Conservation (phyloP, 164 flowering plant species). For the Liquidambar formosana region DNA sequence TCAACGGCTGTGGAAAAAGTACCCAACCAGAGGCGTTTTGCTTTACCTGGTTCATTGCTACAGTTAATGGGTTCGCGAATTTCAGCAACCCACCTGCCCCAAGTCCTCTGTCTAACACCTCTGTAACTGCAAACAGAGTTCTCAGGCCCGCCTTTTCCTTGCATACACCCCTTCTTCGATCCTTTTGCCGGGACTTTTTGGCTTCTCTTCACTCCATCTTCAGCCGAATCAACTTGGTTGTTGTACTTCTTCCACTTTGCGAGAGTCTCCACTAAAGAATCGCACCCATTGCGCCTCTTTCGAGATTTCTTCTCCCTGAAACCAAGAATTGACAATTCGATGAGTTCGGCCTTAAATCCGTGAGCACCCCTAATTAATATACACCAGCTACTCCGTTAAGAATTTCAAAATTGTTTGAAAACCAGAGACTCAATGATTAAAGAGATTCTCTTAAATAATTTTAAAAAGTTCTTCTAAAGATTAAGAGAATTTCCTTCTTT, state of each 20-base stretch:
- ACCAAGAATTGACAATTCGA: too few relatives aligned
- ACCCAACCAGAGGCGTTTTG: constrained; percentile 35
- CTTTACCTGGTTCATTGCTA: neutral
- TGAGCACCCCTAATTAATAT: neutral
- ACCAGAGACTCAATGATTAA: neutral
- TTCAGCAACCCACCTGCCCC: constrained; percentile 49
- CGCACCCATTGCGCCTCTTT: constrained; percentile 22
- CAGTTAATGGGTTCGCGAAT: constrained; percentile 26
- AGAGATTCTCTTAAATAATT: neutral
- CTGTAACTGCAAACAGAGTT: constrained; percentile 26
- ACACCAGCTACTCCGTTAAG: neutral
- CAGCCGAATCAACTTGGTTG: neutral
- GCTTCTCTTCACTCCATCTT: constrained; percentile 4
- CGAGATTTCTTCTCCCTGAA: constrained; percentile 1
- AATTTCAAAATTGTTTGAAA: neutral
- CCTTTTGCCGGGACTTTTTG: constrained; percentile 26
- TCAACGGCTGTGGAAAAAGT: constrained; percentile 26
- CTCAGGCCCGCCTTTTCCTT: constrained; percentile 40
- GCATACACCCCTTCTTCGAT: constrained; percentile 42
- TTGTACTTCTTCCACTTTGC: constrained; percentile 21
- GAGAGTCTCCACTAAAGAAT: constrained; percentile 22
- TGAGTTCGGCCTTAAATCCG: too few relatives aligned
- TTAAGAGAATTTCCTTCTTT: too few relatives aligned
- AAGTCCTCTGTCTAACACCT: constrained; percentile 40
- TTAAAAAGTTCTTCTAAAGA: too few relatives aligned